These are phyloP conservation scores for Pisolithus tinctorius DNA, from an alignment of 768 basidiomycete species.

Conservation along the genomic window DNA sequence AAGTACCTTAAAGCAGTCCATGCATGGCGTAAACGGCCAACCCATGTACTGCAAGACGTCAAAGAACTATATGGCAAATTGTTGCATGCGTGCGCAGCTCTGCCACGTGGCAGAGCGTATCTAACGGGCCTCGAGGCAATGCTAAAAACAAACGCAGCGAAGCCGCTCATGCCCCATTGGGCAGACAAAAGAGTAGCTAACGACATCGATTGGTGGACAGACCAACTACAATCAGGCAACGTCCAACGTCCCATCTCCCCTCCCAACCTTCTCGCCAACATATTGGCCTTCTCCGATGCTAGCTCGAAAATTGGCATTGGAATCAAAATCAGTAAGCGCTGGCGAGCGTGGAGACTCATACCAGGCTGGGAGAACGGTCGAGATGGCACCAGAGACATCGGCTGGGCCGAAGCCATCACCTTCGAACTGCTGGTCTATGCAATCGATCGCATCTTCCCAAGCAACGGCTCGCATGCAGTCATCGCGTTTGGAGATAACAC, in stretches of 20 bases:
- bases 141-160: constrained; percentile 19
- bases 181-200: not conserved
- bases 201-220: constrained; percentile 34
- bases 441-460: no score
- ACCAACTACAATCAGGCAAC: not conserved
- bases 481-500: no score
- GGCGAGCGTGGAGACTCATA: constrained; percentile 35
- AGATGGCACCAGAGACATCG: no score
- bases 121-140: constrained; percentile 35
- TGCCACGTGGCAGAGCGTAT: constrained; percentile 26
- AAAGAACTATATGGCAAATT: constrained; percentile 4
- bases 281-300: constrained; percentile 32
- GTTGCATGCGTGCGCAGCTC: constrained; percentile 8
- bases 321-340: constrained; percentile 23
- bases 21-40: not conserved
- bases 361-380: no score
- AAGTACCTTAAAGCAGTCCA: constrained; percentile 6
- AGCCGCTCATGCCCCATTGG: constrained; percentile 25
- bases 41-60: constrained; percentile 2
- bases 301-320: constrained; percentile 31
- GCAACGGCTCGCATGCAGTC: no score
- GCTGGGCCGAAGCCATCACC: no score
- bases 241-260: not conserved
- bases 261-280: not conserved
- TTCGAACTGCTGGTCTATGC: no score